These are phyloP conservation scores for Laburnicola sp. DNA, from an alignment of 2,329 filamentous ascomycete species.

Conservation along the genomic window DNA sequence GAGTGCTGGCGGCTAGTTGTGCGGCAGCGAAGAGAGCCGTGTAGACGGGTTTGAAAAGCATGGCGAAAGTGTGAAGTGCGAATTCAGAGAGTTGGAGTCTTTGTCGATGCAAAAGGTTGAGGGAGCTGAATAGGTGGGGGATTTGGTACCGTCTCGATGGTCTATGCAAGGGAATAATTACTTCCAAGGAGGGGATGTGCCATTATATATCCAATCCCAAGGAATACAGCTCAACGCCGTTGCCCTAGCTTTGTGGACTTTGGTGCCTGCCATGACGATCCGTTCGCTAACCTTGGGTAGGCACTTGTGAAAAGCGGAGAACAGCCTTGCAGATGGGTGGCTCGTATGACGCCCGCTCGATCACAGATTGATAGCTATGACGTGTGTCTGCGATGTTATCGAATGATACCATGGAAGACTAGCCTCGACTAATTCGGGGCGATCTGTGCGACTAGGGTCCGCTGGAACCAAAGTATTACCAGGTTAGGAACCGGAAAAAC, in stretches of 20 bases:
- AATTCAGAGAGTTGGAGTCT: neutral
- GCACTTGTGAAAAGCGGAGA: constrained; percentile 1
- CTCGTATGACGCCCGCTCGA: constrained; percentile 3
- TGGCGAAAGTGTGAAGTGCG: neutral
- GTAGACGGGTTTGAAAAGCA: constrained; percentile 5
- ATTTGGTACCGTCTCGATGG: too few species aligned
- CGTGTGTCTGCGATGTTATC: neutral
- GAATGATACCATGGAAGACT: neutral
- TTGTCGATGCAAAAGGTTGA: too few species aligned
- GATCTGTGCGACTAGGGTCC: constrained; percentile 2
- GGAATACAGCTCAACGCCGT: neutral
- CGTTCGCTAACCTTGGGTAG: constrained; percentile 1
- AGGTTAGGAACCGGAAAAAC: neutral
- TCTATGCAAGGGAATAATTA: too few species aligned
- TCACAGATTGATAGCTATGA: constrained; percentile 1
- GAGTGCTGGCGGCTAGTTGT: neutral
- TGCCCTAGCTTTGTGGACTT: neutral
- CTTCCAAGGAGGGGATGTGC: neutral
- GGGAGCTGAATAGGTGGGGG: too few species aligned
- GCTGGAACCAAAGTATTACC: neutral
- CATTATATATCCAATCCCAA: too few species aligned
- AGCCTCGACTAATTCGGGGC: constrained; percentile 1
- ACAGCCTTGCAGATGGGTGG: constrained; percentile 1
- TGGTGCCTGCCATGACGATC: constrained; percentile 1
- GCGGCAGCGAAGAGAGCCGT: constrained; percentile 1